A percentile compares a stretch with the other conserved stretches of the same genome.
Evolutionary conservation across 2,329 filamentous ascomycete species (phyloP).

Genomic region (Hirsutella thompsonii): DNA sequence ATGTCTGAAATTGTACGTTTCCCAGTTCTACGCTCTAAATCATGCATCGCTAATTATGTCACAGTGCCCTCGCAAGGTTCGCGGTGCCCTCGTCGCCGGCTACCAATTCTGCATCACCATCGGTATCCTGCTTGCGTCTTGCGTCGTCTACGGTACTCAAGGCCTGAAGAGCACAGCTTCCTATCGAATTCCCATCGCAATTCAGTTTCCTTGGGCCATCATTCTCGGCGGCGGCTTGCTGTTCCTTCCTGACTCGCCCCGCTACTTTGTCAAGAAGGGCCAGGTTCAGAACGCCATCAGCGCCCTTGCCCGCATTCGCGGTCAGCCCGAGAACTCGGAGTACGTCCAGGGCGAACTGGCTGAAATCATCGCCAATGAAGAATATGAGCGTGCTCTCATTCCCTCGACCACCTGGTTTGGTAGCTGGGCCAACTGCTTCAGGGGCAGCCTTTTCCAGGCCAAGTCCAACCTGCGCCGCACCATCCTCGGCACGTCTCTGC

Average conservation of each 20-base stretch:
- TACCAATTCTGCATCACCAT: constrained; percentile 80
- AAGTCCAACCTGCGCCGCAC: constrained; percentile 60
- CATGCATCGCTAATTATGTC: background rate
- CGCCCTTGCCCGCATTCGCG: constrained; percentile 56
- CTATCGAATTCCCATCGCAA: constrained; percentile 68
- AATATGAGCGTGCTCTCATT: constrained; percentile 63
- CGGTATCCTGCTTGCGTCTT: constrained; percentile 62
- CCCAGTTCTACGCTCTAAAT: constrained; percentile 4
- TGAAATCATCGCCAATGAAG: constrained; percentile 81
- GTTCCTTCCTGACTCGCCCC: constrained; percentile 72
- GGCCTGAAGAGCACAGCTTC: constrained; percentile 46
- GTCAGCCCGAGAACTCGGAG: constrained; percentile 58
- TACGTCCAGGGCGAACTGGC: constrained; percentile 69
- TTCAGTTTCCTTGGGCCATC: constrained; percentile 72
- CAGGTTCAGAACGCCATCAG: constrained; percentile 50
- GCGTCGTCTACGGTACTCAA: constrained; percentile 61
- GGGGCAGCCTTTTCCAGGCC: constrained; percentile 45
- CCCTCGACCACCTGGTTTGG: constrained; percentile 51
- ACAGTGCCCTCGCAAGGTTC: constrained; percentile 51
- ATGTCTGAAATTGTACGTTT: constrained; percentile 64
- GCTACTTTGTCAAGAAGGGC: constrained; percentile 73
- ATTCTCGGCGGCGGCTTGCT: constrained; percentile 62
- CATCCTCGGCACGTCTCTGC: constrained; percentile 57
- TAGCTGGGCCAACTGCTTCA: constrained; percentile 59
- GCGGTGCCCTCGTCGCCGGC: constrained; percentile 66